Evolutionary conservation across 495 filamentous ascomycete species (phyloP).

Genomic region (Xylona heveae): DNA sequence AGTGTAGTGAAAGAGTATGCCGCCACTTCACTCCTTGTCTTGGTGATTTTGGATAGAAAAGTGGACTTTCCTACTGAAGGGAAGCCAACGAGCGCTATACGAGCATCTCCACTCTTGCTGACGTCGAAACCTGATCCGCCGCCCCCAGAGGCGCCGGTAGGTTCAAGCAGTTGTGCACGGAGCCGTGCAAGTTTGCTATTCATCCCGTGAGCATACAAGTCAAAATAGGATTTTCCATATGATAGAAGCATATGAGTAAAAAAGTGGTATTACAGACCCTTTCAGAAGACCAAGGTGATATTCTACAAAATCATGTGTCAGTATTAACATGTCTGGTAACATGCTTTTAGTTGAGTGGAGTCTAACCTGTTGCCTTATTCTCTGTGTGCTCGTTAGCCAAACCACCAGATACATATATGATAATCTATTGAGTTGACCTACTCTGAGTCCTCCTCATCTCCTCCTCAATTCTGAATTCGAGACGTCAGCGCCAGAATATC

Average conservation of each 20-base stretch:
- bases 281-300: constrained; percentile 97
- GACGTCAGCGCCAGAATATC: background rate
- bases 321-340: background rate
- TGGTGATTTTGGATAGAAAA: constrained; percentile 96
- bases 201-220: constrained; percentile 2
- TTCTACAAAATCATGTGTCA: constrained; percentile 32
- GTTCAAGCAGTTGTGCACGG: constrained; percentile 87
- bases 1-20: constrained; percentile 96
- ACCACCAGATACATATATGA: background rate
- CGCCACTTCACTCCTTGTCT: constrained; percentile 91
- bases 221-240: too few relatives aligned
- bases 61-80: constrained; percentile 98
- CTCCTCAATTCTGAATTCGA: constrained; percentile 76
- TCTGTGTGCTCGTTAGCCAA: constrained; percentile 31
- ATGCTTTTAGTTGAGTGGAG: background rate
- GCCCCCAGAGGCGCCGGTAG: constrained; percentile 50
- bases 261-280: constrained; percentile 35
- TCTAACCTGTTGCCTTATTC: constrained; percentile 92
- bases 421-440: constrained; percentile 18
- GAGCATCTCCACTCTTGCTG: constrained; percentile 88
- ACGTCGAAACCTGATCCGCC: constrained; percentile 84
- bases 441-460: constrained; percentile 99
- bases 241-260: background rate
- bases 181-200: constrained; percentile 83
- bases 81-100: constrained; percentile 93